Evolutionary conservation across 495 filamentous ascomycete genomes (phyloP).

Genomic region (Emericellopsis terricola): DNA sequence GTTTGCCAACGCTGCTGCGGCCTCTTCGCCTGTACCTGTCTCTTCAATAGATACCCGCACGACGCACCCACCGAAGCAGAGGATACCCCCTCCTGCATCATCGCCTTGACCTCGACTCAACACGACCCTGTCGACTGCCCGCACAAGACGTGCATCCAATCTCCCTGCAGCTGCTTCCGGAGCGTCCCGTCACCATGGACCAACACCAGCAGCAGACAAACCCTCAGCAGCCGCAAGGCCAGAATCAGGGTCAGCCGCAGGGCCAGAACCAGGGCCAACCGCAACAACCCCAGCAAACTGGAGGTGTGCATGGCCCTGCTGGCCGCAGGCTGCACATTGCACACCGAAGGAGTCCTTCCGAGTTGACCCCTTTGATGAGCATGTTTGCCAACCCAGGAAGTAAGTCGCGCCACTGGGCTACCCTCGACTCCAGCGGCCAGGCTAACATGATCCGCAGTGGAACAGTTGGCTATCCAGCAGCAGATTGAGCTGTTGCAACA

Average conservation of each 20-base stretch:
- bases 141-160: conserved; percentile 31
- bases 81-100: conserved; percentile 2
- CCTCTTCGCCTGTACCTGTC: background rate
- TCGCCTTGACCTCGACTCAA: conserved; percentile 7
- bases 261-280: conserved; percentile 4
- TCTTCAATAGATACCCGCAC: background rate
- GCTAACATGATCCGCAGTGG: conserved; percentile 37
- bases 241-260: conserved; percentile 5
- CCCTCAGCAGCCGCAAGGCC: conserved; percentile 65
- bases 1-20: background rate
- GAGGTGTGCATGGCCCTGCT: conserved; percentile 60
- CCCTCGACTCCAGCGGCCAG: background rate
- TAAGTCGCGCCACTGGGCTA: conserved; percentile 17
- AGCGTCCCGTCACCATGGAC: conserved; percentile 5
- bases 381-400: conserved; percentile 43
- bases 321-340: conserved; percentile 94
- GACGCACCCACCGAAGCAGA: conserved; percentile 7
- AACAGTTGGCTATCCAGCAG: conserved; percentile 96
- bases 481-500: conserved; percentile 96
- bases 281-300: conserved; percentile 48
- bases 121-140: conserved; percentile 7
- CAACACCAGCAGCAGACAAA: conserved; percentile 8
- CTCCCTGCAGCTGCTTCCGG: conserved; percentile 4
- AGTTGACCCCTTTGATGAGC: conserved; percentile 97
- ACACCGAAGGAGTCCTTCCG: conserved; percentile 90